Base-by-base conservation (phyloP, 345 rosid species). In the Populus tremula region DNA sequence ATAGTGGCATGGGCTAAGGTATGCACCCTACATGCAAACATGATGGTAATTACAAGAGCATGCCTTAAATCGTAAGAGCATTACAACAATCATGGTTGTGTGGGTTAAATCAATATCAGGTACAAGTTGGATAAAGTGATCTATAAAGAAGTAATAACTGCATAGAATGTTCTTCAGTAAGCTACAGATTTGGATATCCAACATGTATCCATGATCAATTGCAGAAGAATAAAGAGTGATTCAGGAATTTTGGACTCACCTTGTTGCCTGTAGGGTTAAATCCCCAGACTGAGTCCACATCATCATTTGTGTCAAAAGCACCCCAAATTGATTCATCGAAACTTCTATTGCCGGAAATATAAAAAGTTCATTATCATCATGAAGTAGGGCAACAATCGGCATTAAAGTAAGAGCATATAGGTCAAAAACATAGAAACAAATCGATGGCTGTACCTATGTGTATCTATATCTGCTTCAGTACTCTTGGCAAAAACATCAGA, bases 271-370 rank as follows among this genome's bases (percentile, higher is more conserved):
- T 67, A 81, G 86, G 87, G 81, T 88, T 87, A 79, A 96, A 90
- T 23, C 98, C 98, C 99, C 99, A 96, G 36, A 93, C 91, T 8
- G 96, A 92, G 84, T 93, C 99, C 43, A 86, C 85, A 84, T 96
- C 99, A 86, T 96, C 98, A 69, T 88, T 87, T 80, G 90, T 84
- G 87, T 92, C 99, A 74, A 96, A 93, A 56, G 94, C 95, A 76
- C 98, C 97, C 99, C 98, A 96, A 36, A 85, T 88, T 47, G 97
- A 91, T 64, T 92, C 99, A 82, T 96, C 99, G 77, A 91, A 95
- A 80, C 89, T 89, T 83, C 94, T 89, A 78, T 78, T 38, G 25
- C 59, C 12, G 67, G 53, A 85, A 41, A 80, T 21, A 78, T 33
- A 27, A 10, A 50, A 78, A 61, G 63, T 61, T 72, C 53, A 9